Base-by-base conservation (phyloP, 805 yeast genomes). In the Saturnispora saitoi region DNA sequence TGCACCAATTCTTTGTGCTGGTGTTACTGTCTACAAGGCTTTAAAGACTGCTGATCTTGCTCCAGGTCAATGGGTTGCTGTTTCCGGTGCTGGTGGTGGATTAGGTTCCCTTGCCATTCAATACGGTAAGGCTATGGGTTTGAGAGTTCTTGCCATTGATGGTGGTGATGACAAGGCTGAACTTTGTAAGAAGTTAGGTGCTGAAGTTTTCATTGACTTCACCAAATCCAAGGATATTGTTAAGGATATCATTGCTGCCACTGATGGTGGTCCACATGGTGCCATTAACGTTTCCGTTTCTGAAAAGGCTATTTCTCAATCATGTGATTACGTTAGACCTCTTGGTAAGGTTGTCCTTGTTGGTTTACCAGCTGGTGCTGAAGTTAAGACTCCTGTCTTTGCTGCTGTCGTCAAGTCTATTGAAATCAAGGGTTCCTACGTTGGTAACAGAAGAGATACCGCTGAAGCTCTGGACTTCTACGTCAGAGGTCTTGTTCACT, bases 21-120 rank as follows among this genome's bases (percentile, higher is more conserved):
- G 95, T 68, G 80, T 86, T 66, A 86, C 95, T 42, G 93, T 85
- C 48, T 86, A 86, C 81, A 86, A 86, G 76, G 95, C 93, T 44
- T 73, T 86, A 65, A 86, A 86, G 76, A 83, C 86, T 40, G 86
- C 93, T 51, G 76, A 76, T 54, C 70, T 81, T 61, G 65, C 88
- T 47, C 60, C 89, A 20, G 89, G 91, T 61, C 79, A 83, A 66
- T 83, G 83, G 82, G 84, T 81, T 56, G 78, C 80, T 52, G 71
- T 83, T 51, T 78, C 87, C 49, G 90, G 91, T 70, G 89, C 88
- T 53, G 86, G 80, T 66, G 90, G 90, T 65, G 90, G 91, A 62
- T 75, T 83, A 66, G 91, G 90, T 61, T 71, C 86, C 36, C 68
- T 83, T 55, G 88, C 87, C 48, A 71, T 83, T 58, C 89, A 83